Conservation (phyloP, 345 rosid genomes). For the Euphorbia tirucalli region DNA sequence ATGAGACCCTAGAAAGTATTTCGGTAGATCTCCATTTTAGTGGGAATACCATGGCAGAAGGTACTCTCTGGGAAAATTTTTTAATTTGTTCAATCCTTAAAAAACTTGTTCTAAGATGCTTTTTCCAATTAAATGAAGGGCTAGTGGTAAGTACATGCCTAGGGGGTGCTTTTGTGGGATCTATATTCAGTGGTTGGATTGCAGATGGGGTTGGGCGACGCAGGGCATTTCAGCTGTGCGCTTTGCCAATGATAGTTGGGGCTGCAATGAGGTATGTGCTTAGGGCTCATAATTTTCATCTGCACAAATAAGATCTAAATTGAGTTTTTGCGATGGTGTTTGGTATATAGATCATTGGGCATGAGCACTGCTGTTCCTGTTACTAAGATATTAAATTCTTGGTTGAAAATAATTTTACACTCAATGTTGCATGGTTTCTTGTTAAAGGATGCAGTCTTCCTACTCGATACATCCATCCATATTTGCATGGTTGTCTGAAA, state of each 20-base stretch:
- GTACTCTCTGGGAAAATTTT: slow-evolving; percentile 33
- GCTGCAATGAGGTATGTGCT: slow-evolving; percentile 67
- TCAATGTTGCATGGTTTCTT: background rate
- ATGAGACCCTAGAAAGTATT: slow-evolving; percentile 89
- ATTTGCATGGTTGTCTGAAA: background rate
- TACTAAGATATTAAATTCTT: background rate
- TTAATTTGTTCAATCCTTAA: slow-evolving; percentile 18
- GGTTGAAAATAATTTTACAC: background rate
- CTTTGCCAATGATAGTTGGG: slow-evolving; percentile 85
- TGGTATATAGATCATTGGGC: background rate
- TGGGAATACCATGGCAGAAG: slow-evolving; percentile 86
- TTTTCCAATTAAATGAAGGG: slow-evolving; percentile 47
- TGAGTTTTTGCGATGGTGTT: background rate
- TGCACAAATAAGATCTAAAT: background rate
- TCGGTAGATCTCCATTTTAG: slow-evolving; percentile 79
- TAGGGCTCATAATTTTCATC: background rate
- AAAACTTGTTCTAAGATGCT: slow-evolving; percentile 20
- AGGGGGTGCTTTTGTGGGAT: slow-evolving; percentile 91
- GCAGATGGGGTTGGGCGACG: slow-evolving; percentile 95
- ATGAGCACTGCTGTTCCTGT: no score
- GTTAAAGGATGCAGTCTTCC: background rate
- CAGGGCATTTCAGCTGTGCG: slow-evolving; percentile 84
- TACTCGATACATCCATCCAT: background rate
- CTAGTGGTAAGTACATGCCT: slow-evolving; percentile 89
- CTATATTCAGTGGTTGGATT: slow-evolving; percentile 77